Base-by-base conservation (phyloP, 2,329 filamentous ascomycete genomes). In the Claviceps fusiformis region DNA sequence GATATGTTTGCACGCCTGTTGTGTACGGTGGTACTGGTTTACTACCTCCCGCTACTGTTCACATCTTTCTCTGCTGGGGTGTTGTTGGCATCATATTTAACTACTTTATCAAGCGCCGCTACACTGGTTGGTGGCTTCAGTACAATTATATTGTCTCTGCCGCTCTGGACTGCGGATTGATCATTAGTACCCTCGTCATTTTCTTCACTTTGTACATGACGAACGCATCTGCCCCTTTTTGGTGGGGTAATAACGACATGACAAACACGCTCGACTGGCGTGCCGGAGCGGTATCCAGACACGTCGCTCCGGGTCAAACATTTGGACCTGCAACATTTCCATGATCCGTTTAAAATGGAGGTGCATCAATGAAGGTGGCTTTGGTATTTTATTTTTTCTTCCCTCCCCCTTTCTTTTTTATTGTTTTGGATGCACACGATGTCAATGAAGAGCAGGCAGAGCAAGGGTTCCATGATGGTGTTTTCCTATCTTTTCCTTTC, bases 131-230 rank as follows among this genome's bases (percentile, higher is more conserved):
- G 86, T 89, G 86, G 86, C 73, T 85, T 67, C 81, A 84, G 67
- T 89, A 87, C 71, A 89, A 89, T 71, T 89, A 89, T 66, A 76
- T 88, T 63, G 81, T 83, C 0, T 87, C 84, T 24, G 85, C 85
- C 0, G 86, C 82, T 1, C 71, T 89, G 43, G 86, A 89, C 66
- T 79, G 79, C 51, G 85, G 85, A 5, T 74, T 87, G 5, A 80
- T 83, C 13, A 66, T 88, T 24, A 79, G 77, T 39, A 84, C 83
- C 0, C 76, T 89, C 41, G 66, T 89, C 56, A 83, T 89, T 56
- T 87, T 89, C 72, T 80, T 87, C 61, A 77, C 81, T 1, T 70
- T 89, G 33, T 80, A 82, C 55, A 66, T 88, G 59, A 83, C 83
- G 2, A 71, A 73, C 39, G 74, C 75, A 9, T 63, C 65, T 3